Conservation (phyloP, 2,329 filamentous ascomycete species). For the Penicillium palitans region DNA sequence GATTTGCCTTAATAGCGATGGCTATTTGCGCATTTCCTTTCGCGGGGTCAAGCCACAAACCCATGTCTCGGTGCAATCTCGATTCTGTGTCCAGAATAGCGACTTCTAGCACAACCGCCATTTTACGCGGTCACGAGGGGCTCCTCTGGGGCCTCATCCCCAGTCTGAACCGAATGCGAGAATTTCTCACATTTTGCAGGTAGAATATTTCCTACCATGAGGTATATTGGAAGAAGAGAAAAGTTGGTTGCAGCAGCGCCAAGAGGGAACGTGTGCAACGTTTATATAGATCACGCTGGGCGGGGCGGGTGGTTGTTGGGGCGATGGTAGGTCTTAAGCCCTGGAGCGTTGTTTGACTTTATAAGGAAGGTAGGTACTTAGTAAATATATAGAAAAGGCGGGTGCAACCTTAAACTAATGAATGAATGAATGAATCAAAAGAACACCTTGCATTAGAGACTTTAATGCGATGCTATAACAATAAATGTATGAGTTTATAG, state of each 20-base stretch:
- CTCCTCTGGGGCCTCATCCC: not conserved
- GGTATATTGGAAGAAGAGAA: not conserved
- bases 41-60: not conserved
- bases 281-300: not conserved
- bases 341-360: not conserved
- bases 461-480: not conserved
- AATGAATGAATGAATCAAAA: not conserved
- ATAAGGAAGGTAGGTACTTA: not conserved
- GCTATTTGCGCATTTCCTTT: not conserved
- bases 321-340: not conserved
- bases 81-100: not conserved
- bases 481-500: not conserved
- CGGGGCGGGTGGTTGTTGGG: not conserved
- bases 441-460: not conserved
- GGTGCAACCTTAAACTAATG: not conserved
- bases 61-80: not conserved
- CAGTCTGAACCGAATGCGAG: not conserved
- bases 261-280: not conserved
- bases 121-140: not conserved
- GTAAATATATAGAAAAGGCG: not conserved
- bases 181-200: not conserved
- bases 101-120: not conserved
- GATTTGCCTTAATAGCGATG: not conserved
- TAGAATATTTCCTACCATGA: not conserved
- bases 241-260: not conserved